These are phyloP conservation scores for Geranium incanum DNA, from an alignment of 441 rosid genomes.

Conservation along the genomic window DNA sequence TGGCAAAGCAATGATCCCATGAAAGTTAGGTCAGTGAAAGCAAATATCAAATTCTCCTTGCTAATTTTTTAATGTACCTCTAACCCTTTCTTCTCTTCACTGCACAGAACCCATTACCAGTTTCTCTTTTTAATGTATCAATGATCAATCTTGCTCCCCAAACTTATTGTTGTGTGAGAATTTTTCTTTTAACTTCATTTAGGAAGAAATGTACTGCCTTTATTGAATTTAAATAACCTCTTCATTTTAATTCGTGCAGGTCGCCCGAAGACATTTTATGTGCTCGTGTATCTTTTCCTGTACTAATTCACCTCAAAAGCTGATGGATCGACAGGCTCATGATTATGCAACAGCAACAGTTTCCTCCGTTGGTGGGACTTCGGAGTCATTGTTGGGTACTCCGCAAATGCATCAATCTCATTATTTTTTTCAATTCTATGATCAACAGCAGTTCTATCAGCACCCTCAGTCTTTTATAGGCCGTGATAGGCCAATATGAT, in stretches of 20 bases:
- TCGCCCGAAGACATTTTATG: neutral
- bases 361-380: slow-evolving; percentile 10
- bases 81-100: too few relatives aligned
- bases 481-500: slow-evolving; percentile 68
- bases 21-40: too few relatives aligned
- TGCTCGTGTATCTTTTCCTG: neutral
- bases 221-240: neutral
- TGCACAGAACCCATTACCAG: too few relatives aligned
- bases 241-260: neutral
- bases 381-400: slow-evolving; percentile 39
- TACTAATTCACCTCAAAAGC: neutral
- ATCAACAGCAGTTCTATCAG: slow-evolving; percentile 62
- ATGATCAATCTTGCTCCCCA: too few relatives aligned
- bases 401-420: slow-evolving; percentile 69
- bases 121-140: too few relatives aligned
- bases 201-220: neutral
- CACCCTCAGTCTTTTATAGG: slow-evolving; percentile 49
- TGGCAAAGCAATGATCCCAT: too few relatives aligned
- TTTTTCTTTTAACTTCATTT: neutral
- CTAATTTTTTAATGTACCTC: too few relatives aligned
- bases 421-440: slow-evolving; percentile 62
- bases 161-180: neutral
- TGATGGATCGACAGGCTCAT: slow-evolving; percentile 67
- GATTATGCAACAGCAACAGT: slow-evolving; percentile 50
- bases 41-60: too few relatives aligned